Conservation (phyloP, 352 stramenopile species). For the Phytophthora meadii region DNA sequence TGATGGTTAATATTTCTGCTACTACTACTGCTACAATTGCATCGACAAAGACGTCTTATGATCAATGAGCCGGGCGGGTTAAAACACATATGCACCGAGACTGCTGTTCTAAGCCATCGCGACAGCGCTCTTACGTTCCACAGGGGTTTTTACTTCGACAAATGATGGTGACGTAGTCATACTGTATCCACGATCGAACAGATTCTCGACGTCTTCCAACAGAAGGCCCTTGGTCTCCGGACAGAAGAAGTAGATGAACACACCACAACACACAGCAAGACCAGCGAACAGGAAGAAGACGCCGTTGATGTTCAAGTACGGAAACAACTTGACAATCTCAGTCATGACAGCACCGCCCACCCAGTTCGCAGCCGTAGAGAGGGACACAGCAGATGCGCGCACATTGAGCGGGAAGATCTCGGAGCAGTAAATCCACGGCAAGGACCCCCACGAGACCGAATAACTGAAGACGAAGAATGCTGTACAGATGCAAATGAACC, state of each 20-base stretch:
- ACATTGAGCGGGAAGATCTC: constrained; percentile 69
- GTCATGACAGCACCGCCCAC: constrained; percentile 50
- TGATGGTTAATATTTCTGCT: background rate
- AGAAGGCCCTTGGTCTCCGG: constrained; percentile 35
- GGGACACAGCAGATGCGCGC: constrained; percentile 50
- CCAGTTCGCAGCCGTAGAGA: constrained; percentile 55
- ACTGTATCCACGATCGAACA: constrained; percentile 29
- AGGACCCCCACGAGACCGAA: constrained; percentile 33
- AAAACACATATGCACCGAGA: too few species aligned
- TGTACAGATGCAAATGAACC: constrained; percentile 47
- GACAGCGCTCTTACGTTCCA: constrained; percentile 19
- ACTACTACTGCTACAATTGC: background rate
- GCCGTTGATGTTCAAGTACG: constrained; percentile 41
- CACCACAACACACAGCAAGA: constrained; percentile 18
- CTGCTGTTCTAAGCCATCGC: constrained; percentile 19
- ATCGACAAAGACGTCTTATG: background rate
- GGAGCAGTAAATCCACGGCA: constrained; percentile 63
- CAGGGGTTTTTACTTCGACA: constrained; percentile 34
- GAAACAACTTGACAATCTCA: constrained; percentile 39
- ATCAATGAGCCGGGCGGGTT: background rate
- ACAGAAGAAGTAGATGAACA: constrained; percentile 41
- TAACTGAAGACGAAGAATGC: constrained; percentile 51
- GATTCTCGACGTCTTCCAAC: constrained; percentile 36
- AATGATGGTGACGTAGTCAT: constrained; percentile 32
- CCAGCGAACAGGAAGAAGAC: constrained; percentile 39